Base-by-base conservation (phyloP, 345 rosid species). In the Draba incana region DNA sequence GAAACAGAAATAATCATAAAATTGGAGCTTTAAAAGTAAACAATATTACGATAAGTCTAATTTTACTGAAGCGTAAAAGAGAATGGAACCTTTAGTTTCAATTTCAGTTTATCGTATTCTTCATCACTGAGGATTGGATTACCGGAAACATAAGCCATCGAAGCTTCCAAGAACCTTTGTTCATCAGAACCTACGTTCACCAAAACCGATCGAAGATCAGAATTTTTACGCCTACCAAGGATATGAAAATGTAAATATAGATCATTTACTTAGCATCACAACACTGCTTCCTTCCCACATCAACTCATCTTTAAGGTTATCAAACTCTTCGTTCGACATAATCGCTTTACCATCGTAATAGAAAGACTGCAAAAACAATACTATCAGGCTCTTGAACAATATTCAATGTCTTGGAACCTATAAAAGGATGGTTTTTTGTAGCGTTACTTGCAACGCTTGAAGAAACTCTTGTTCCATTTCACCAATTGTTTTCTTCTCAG, bases 211-310 rank as follows among this genome's bases (percentile, higher is more conserved):
- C 48, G 47, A 66, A 16, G 66, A 47, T 45, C 6, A 55, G 23
- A 20, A 39, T 11, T 5, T 25, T 33, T 14, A 14, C 20, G 3
- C 39, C 50, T 3, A 46, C 45, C 3, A 45, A 41, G 12, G 20
- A 27, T 5, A 16, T 13, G 48, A 45, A 24, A 6, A 48, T 31
- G 12, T 8, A 41, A 0, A 5, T 31, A 59, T 13, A 41, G 37
- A 4, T 68, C 49, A 48, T 69, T 20, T 90, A 94, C 99, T 84
- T 79, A 94, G 92, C 99, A 94, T 91, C 38, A 94, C 97, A 54
- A 94, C 97, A 59, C 96, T 94, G 84, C 99, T 94, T 82, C 99
- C 97, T 91, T 94, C 96, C 97, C 97, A 94, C 97, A 84, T 94
- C 35, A 94, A 75, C 80, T 94, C 99, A 70, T 94, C 99, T 88